Evolutionary conservation across 495 filamentous ascomycete species (phyloP).

Genomic region (Trichoderma gamsii): DNA sequence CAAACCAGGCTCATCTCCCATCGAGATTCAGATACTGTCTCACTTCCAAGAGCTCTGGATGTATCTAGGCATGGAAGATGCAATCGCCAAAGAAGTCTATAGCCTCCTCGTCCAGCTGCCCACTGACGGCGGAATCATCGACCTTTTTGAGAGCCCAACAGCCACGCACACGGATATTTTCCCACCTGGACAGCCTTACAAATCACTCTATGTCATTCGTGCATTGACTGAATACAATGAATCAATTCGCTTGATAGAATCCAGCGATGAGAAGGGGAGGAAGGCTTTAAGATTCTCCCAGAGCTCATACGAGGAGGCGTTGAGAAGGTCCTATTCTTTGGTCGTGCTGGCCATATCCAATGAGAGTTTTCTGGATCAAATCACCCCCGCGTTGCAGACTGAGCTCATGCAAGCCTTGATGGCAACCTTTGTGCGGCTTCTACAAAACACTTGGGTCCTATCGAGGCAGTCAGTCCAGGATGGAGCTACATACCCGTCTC

Average conservation of each 20-base stretch:
- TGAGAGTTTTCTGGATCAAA: constrained; percentile 4
- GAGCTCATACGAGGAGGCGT: constrained; percentile 24
- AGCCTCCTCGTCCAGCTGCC: constrained; percentile 69
- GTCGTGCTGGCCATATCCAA: background rate
- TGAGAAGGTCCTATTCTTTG: constrained; percentile 13
- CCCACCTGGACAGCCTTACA: constrained; percentile 63
- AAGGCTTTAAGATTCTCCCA: background rate
- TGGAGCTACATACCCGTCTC: background rate
- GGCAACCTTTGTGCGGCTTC: constrained; percentile 12
- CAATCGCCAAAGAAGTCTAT: constrained; percentile 68
- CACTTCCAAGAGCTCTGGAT: constrained; percentile 84
- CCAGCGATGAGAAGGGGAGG: background rate
- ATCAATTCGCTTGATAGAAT: constrained; percentile 21
- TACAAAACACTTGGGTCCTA: constrained; percentile 4
- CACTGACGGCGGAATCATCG: constrained; percentile 55
- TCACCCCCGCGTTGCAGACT: constrained; percentile 14
- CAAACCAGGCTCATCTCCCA: constrained; percentile 40
- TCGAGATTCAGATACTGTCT: constrained; percentile 71
- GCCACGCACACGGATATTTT: constrained; percentile 55
- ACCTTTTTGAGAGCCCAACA: constrained; percentile 50
- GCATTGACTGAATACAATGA: constrained; percentile 49
- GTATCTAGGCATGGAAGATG: constrained; percentile 69
- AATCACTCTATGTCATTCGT: constrained; percentile 66
- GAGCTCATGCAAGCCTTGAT: constrained; percentile 37
- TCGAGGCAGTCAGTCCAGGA: background rate